These are phyloP conservation scores for Yarrowia sp. DNA, from an alignment of 805 yeast genomes.

Conservation along the genomic window DNA sequence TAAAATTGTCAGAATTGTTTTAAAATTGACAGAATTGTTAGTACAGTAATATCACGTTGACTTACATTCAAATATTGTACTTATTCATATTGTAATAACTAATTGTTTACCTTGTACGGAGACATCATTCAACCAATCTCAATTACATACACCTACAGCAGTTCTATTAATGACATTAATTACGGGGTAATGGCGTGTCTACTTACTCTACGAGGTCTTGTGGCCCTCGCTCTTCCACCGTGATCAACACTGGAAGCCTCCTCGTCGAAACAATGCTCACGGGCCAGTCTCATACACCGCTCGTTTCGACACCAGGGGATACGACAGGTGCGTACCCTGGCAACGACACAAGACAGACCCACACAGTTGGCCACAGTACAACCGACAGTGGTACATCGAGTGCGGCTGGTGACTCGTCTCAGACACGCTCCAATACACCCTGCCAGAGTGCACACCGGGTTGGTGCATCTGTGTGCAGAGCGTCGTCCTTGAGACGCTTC, in stretches of 20 bases:
- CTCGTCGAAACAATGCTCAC: constrained; percentile 22
- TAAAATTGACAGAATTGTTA: no score
- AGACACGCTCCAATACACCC: constrained; percentile 5
- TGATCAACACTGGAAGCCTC: constrained; percentile 1
- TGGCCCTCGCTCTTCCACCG: neutral
- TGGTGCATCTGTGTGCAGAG: neutral
- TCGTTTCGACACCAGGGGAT: constrained; percentile 31
- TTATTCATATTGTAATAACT: no score
- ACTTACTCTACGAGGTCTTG: constrained; percentile 9
- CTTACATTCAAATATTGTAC: no score
- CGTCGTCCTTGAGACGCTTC: neutral
- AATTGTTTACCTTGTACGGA: no score
- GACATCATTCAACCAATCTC: no score
- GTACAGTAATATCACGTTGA: no score
- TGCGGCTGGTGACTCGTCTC: neutral
- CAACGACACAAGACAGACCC: no score
- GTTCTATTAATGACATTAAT: no score
- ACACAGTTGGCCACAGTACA: no score
- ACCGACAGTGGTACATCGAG: neutral
- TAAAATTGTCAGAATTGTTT: no score
- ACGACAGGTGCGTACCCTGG: neutral
- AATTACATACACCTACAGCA: no score
- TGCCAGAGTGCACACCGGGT: constrained; percentile 4
- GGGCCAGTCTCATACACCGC: constrained; percentile 8
- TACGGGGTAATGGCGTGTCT: constrained; percentile 19